Conservation (phyloP, 2,329 filamentous ascomycete genomes). For the Alternaria angustiovoidea region DNA sequence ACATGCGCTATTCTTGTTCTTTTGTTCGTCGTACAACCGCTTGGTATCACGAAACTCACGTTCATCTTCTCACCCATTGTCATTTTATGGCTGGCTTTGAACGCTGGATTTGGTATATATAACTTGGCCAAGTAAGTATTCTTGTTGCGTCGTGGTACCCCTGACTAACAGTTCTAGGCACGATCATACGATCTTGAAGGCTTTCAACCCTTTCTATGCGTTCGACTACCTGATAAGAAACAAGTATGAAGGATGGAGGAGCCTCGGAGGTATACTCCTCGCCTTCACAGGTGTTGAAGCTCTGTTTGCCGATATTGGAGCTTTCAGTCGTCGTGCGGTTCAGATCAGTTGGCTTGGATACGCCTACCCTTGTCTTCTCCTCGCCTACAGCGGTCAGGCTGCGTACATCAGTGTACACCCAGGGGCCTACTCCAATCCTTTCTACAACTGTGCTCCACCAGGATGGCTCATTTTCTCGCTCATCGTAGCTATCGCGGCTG, state of each 20-base stretch:
- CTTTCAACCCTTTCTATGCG: conserved; percentile 65
- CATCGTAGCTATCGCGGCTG: conserved; percentile 73
- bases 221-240: conserved; percentile 68
- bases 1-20: conserved; percentile 71
- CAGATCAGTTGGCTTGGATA: conserved; percentile 76
- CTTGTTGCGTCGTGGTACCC: not conserved
- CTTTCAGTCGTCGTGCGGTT: conserved; percentile 72
- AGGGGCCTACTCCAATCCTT: conserved; percentile 73
- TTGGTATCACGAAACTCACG: conserved; percentile 69
- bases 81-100: conserved; percentile 72
- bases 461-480: conserved; percentile 74
- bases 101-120: conserved; percentile 70
- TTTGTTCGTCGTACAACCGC: conserved; percentile 70
- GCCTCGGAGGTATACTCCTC: conserved; percentile 74
- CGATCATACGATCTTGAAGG: conserved; percentile 60
- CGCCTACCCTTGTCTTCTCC: conserved; percentile 71
- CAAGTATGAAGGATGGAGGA: conserved; percentile 67
- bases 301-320: conserved; percentile 79
- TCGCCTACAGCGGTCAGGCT: conserved; percentile 77
- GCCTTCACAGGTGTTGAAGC: conserved; percentile 81
- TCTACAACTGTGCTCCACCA: conserved; percentile 74
- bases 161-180: conserved; percentile 42
- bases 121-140: conserved; percentile 36
- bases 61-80: conserved; percentile 71
- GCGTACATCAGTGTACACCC: conserved; percentile 71